A percentile compares a stretch with the other conserved stretches of the same genome.
These are phyloP conservation scores for Ophiostoma novo-ulmi DNA, from an alignment of 2,329 filamentous ascomycete species.

Conservation along the genomic window DNA sequence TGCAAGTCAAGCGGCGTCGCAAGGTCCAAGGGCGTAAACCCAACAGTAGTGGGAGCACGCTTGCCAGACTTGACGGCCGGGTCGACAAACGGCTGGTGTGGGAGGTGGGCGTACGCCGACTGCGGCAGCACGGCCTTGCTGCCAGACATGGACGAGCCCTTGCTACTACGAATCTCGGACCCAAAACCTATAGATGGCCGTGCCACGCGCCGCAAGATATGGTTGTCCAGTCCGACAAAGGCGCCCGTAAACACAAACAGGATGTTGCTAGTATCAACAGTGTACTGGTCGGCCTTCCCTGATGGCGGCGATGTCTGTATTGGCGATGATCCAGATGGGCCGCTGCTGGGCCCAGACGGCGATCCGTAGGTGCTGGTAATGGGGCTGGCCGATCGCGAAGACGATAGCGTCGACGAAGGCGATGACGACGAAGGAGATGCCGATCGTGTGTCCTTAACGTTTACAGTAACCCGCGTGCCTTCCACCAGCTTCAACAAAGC, in stretches of 20 bases:
- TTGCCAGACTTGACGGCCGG: conserved; percentile 23
- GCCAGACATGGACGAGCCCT: conserved; percentile 43
- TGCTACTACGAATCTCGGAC: conserved; percentile 64
- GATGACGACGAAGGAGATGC: conserved; percentile 32
- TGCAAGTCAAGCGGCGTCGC: conserved; percentile 72
- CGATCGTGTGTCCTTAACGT: conserved; percentile 70
- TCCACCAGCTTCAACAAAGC: conserved; percentile 93
- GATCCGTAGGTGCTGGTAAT: conserved; percentile 51
- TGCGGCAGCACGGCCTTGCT: conserved; percentile 59
- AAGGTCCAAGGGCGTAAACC: conserved; percentile 61
- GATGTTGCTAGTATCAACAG: conserved; percentile 91
- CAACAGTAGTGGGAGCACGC: conserved; percentile 24
- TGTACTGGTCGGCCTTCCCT: conserved; percentile 57
- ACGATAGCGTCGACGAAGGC: conserved; percentile 41
- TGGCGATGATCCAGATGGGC: conserved; percentile 32
- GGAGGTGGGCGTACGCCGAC: conserved; percentile 52
- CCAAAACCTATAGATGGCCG: conserved; percentile 87
- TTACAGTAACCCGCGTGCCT: conserved; percentile 87
- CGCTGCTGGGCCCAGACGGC: conserved; percentile 35
- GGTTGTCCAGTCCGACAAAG: conserved; percentile 87
- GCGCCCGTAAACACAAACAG: conserved; percentile 95
- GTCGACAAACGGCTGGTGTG: conserved; percentile 45
- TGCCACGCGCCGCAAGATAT: conserved; percentile 78
- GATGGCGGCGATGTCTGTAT: conserved; percentile 44
- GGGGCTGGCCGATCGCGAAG: conserved; percentile 43